phyloP scores from a whole-genome alignment of 2,329 filamentous ascomycete genomes.

The Botrytis byssoidea region DNA sequence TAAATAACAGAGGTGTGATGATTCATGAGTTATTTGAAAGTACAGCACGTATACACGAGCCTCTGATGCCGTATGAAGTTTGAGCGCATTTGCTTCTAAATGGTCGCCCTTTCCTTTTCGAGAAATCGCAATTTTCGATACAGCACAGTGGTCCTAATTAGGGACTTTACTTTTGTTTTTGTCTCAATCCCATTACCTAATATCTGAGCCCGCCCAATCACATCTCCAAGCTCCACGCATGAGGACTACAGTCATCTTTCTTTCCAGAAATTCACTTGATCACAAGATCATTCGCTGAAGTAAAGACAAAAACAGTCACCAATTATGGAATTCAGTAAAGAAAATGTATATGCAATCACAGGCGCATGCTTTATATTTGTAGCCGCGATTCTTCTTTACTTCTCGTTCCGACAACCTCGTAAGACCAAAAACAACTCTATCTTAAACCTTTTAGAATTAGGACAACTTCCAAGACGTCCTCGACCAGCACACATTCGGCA shows the following conservation, averaged over 20 bases:
- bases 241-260: neutral
- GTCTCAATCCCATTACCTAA: neutral
- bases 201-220: neutral
- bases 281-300: neutral
- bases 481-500: neutral
- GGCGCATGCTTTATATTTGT: constrained; percentile 5
- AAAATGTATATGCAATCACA: neutral
- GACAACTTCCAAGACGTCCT: neutral
- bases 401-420: neutral
- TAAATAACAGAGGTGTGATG: no score
- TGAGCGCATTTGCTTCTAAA: neutral
- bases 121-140: neutral
- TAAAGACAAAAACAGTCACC: neutral
- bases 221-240: neutral
- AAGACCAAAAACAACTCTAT: neutral
- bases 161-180: neutral
- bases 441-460: neutral
- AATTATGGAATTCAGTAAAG: neutral
- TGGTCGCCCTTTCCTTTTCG: neutral
- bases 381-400: neutral
- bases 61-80: neutral
- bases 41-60: neutral
- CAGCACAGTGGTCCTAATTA: neutral
- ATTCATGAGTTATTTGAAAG: neutral
- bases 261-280: neutral